Percentiles rank a stretch among this genome's conserved stretches.
These are phyloP conservation scores for Lipomyces mesembrius DNA, from an alignment of 805 yeast genomes.

Conservation along the genomic window DNA sequence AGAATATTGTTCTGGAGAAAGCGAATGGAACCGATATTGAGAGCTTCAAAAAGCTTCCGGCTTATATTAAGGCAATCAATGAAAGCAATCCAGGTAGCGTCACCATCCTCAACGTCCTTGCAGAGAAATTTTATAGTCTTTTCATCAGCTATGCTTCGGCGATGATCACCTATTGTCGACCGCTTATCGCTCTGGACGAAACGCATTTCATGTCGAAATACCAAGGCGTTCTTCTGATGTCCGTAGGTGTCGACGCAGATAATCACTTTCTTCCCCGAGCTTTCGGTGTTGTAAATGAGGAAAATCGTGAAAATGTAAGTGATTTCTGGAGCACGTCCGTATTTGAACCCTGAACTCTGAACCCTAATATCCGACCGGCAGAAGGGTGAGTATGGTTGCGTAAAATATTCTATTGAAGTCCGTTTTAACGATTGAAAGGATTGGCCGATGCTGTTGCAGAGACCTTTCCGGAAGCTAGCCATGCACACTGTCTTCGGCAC, in stretches of 20 bases:
- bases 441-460: constrained; percentile 1
- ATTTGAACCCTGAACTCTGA: not conserved
- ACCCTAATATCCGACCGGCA: constrained; percentile 2
- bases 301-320: constrained; percentile 6
- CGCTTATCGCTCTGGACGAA: not conserved
- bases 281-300: constrained; percentile 3
- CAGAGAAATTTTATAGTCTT: constrained; percentile 6
- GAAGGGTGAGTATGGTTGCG: constrained; percentile 2
- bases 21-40: not conserved
- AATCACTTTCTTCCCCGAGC: constrained; percentile 4
- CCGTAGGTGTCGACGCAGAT: not conserved
- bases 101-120: not conserved
- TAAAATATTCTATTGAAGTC: constrained; percentile 3
- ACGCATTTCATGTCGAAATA: constrained; percentile 5
- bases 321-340: not conserved
- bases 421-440: constrained; percentile 4
- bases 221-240: constrained; percentile 4
- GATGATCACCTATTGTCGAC: constrained; percentile 5
- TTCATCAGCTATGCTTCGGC: constrained; percentile 5
- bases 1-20: too few species aligned
- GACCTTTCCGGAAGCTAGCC: not conserved
- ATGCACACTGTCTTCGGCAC: constrained; percentile 8
- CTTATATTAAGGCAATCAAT: not conserved
- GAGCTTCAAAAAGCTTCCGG: constrained; percentile 1
- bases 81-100: constrained; percentile 1